Evolutionary conservation across 345 rosid species (phyloP).

Genomic region (Leavenworthia alabamica): DNA sequence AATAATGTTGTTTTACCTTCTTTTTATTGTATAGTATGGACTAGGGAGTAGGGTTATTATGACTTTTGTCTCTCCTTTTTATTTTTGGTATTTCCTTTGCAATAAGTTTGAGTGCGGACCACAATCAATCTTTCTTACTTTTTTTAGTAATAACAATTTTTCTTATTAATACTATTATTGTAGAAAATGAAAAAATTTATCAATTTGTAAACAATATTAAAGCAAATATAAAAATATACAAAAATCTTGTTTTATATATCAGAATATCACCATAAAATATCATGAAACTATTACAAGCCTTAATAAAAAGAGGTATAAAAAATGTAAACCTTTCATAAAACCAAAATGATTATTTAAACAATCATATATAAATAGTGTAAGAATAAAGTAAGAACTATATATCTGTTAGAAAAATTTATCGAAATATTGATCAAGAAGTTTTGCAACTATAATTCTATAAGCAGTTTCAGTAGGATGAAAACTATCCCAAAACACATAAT

Average conservation of each 20-base stretch:
- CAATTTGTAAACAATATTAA: neutral
- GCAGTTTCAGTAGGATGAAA: conserved; percentile 66
- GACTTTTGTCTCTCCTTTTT: neutral
- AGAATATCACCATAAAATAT: neutral
- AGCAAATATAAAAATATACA: neutral
- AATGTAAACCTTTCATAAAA: neutral
- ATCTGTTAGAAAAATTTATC: neutral
- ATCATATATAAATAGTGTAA: neutral
- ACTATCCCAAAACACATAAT: conserved; percentile 69
- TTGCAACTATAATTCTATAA: conserved; percentile 30
- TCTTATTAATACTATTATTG: neutral
- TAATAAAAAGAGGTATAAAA: neutral
- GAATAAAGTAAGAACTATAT: neutral
- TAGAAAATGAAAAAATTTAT: neutral
- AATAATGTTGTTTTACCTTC: neutral
- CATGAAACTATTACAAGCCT: neutral
- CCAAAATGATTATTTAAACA: neutral
- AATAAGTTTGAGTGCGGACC: neutral
- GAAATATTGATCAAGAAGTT: conserved; percentile 21
- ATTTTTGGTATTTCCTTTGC: neutral
- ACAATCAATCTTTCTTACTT: neutral
- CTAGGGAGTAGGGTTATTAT: too few species aligned
- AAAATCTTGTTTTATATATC: neutral
- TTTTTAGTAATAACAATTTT: too few species aligned
- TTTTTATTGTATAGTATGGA: neutral